phyloP scores from a whole-genome alignment of 2,329 filamentous ascomycete genomes.

The Myriosclerotinia curreyana region DNA sequence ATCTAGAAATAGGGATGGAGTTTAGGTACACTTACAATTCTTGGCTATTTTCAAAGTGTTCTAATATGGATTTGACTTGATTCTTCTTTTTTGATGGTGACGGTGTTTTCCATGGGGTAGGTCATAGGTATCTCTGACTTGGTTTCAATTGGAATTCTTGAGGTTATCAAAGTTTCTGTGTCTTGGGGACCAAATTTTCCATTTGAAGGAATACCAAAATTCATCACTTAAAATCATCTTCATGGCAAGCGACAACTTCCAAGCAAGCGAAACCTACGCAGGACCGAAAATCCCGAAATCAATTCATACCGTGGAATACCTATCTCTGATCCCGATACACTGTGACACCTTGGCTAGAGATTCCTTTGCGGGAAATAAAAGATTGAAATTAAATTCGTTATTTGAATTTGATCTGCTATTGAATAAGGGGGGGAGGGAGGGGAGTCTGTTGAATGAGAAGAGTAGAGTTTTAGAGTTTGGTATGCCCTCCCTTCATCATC shows the following conservation, averaged over 20 bases:
- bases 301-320: too few relatives aligned
- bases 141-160: background rate
- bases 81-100: background rate
- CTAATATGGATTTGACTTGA: constrained; percentile 15
- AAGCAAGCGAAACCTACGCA: too few relatives aligned
- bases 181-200: constrained; percentile 1
- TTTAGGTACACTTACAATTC: constrained; percentile 29
- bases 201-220: background rate
- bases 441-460: too few relatives aligned
- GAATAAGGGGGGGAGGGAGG: too few relatives aligned
- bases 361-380: background rate
- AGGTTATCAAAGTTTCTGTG: background rate
- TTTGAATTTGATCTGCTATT: too few relatives aligned
- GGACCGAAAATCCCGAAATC: too few relatives aligned
- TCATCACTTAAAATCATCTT: background rate
- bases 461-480: too few relatives aligned
- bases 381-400: too few relatives aligned
- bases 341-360: too few relatives aligned
- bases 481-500: too few relatives aligned
- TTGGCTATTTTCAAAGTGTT: constrained; percentile 31
- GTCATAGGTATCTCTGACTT: background rate
- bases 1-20: constrained; percentile 34
- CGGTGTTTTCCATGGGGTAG: background rate
- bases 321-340: too few relatives aligned
- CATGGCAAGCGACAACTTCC: background rate